Evolutionary conservation across 1,139 yeast species (phyloP), one percentile per base, ranked within the genome.

Genomic region (Scheffersomyces insectosa): DNA sequence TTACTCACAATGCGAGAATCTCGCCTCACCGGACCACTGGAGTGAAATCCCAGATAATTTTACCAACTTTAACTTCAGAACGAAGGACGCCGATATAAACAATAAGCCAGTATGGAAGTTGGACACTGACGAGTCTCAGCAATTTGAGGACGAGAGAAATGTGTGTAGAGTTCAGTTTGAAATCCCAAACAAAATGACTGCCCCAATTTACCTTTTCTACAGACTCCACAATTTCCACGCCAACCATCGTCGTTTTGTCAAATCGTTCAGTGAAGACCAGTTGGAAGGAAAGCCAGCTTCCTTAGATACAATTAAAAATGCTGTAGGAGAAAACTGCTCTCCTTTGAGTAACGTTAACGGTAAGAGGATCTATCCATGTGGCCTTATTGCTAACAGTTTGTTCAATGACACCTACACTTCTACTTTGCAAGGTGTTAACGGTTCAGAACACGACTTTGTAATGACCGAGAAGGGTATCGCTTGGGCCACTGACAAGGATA

Each of bases 241-340:
- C 43, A 93, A 93, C 68, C 99, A 93, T 66, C 85, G 99, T 63
- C 82, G 98, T 58, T 93, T 79, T 64, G 99, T 88, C 36, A 85
- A 88, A 61, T 88, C 96, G 4, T 90, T 83, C 62, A 85, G 90
- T 65, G 98, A 93, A 64, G 89, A 86, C 55, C 99, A 93, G 68
- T 68, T 93, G 40, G 82, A 83, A 49, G 99, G 99, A 30, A 66
- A 83, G 46, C 77, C 79, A 3, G 87, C 89, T 6, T 68, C 82
- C 14, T 66, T 70, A 13, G 47, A 65, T 39, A 71, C 63, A 29
- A 81, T 93, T 47, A 84, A 85, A 57, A 77, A 84, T 54, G 77
- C 85, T 0, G 79, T 75, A 36, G 95, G 95, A 40, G 93, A 87
- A 59, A 88, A 87, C 61, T 93, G 99, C 70, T 79, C 88, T 59